Base-by-base conservation (phyloP, 345 rosid species). In the Corchorus olitorius region DNA sequence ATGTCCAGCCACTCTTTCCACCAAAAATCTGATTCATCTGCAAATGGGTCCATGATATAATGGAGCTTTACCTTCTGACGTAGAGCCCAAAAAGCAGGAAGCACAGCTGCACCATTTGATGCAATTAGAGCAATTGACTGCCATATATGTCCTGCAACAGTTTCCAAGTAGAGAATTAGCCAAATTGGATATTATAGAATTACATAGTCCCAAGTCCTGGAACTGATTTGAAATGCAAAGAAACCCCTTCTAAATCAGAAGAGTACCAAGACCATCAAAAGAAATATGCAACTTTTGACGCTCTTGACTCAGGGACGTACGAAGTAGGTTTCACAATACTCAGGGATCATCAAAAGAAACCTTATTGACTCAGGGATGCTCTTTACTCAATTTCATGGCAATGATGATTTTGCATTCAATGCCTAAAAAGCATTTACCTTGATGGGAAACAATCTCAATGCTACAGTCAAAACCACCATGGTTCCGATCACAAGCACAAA, bases 391-490 rank as follows among this genome's bases (percentile, higher is more conserved):
- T 1, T 0, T 27, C 27, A 27, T 70, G 74, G 33, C 61, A 70
- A 19, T 17, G 8, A 70, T 50, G 33, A 50, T 33, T 70, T 52
- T 52, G 10, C 48, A 61, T 41, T 61, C 68, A 43, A 60, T 34
- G 35, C 65, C 37, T 11, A 14, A 50, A 59, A 70, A 7, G 49
- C 33, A 48, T 46, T 43, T 81, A 93, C 99, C 96, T 92, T 66
- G 82, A 80, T 60, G 91, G 34, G 98, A 91, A 53, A 96, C 93
- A 75, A 96, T 77, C 82, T 92, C 97, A 60, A 88, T 66, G 78
- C 97, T 87, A 74, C 97, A 95, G 83, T 95, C 99, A 85, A 95
- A 91, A 63, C 98, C 99, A 80, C 99, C 99, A 75, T 95, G 99
- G 41, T 84, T 88, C 72, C 92, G 88, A 76, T 93, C 97, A 77